Conservation (phyloP, 2,329 filamentous ascomycete species). For the Cladophialophora yegresii region DNA sequence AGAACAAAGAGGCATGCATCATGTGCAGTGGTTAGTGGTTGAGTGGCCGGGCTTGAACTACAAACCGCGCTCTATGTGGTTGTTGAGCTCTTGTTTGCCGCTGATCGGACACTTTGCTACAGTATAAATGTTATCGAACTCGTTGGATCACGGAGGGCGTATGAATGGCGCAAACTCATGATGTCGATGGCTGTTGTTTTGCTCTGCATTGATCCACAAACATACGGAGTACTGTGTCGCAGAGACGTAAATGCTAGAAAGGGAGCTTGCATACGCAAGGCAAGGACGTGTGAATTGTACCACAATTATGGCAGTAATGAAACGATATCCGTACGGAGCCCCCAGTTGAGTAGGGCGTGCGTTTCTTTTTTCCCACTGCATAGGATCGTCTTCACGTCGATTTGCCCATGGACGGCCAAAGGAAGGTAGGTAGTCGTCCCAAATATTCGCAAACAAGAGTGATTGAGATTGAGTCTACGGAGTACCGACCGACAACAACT, state of each 20-base stretch:
- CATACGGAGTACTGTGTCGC: background rate
- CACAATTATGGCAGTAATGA: conserved; percentile 4
- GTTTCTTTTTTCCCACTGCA: too few species aligned
- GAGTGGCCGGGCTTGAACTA: conserved; percentile 37
- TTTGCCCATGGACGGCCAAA: too few species aligned
- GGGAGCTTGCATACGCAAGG: background rate
- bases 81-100: background rate
- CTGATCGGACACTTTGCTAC: background rate
- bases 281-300: background rate
- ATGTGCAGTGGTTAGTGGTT: conserved; percentile 99
- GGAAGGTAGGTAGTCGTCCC: too few species aligned
- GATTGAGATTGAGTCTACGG: too few species aligned
- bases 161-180: conserved; percentile 5
- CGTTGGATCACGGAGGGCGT: background rate
- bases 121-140: too few species aligned
- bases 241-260: conserved; percentile 3
- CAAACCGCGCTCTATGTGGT: background rate
- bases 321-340: background rate
- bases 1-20: conserved; percentile 89
- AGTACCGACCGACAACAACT: too few species aligned
- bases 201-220: background rate
- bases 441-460: too few species aligned
- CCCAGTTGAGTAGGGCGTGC: too few species aligned
- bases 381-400: too few species aligned
- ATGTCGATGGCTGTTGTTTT: background rate